Percentiles rank a stretch among this genome's conserved stretches.
Conservation (phyloP, 2,329 filamentous ascomycete genomes). For the Westerdykella sp. region DNA sequence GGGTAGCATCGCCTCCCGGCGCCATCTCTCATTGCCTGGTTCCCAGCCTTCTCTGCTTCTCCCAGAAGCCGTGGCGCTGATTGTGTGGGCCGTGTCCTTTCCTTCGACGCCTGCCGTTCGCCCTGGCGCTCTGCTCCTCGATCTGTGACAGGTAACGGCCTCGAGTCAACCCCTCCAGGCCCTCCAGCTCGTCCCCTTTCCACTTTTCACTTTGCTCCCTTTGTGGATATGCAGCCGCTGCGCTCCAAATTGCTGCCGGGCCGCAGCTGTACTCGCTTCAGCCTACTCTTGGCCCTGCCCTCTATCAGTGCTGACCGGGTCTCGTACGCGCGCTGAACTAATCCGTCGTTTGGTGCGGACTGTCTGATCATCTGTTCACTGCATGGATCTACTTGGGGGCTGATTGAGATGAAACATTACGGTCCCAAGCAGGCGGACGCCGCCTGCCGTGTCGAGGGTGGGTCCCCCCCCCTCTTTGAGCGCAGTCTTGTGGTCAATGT, state of each 20-base stretch:
- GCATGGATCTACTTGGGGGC: slow-evolving; percentile 33
- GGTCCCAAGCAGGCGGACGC: slow-evolving; percentile 25
- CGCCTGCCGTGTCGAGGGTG: slow-evolving; percentile 32
- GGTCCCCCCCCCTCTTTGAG: slow-evolving; percentile 25
- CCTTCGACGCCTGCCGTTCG: not conserved
- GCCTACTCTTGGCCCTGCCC: slow-evolving; percentile 18
- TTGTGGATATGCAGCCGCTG: slow-evolving; percentile 6
- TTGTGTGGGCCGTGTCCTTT: slow-evolving; percentile 1
- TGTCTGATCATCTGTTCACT: slow-evolving; percentile 33
- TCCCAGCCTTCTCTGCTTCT: not conserved
- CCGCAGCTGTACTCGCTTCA: slow-evolving; percentile 26
- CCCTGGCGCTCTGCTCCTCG: slow-evolving; percentile 3
- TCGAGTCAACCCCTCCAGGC: not conserved
- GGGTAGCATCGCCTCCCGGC: slow-evolving; percentile 12
- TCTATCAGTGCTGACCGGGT: not conserved
- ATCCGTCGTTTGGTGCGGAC: not conserved
- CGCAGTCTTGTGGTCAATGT: slow-evolving; percentile 37
- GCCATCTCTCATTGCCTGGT: not conserved
- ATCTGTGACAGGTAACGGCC: slow-evolving; percentile 34
- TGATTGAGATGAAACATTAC: slow-evolving; percentile 37
- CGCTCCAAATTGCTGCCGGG: slow-evolving; percentile 21
- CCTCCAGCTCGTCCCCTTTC: not conserved
- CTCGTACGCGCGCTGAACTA: no score
- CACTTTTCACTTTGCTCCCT: slow-evolving; percentile 3
- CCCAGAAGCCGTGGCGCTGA: slow-evolving; percentile 8